Evolutionary conservation across 139 green algal genomes (phyloP).

Genomic region (Trebouxia sp.): DNA sequence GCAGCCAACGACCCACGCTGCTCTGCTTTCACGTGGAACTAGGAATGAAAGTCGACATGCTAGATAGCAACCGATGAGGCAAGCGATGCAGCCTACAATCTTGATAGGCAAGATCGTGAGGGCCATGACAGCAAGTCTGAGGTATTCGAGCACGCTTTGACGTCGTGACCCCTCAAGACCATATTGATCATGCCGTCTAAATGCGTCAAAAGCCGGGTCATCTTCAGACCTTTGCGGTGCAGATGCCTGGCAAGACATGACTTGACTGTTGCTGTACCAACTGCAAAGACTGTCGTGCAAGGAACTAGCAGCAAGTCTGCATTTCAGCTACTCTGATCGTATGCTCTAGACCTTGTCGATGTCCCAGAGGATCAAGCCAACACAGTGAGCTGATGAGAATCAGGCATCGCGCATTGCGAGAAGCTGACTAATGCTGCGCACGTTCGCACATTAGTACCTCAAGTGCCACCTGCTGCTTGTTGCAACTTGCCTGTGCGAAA

Average conservation of each 20-base stretch:
- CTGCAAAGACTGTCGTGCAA: no score
- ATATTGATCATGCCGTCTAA: conserved; percentile 53
- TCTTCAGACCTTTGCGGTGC: background rate
- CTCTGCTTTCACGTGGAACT: conserved; percentile 32
- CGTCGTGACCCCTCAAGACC: conserved; percentile 38
- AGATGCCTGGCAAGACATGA: background rate
- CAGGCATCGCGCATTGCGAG: no score
- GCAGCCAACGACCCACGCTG: conserved; percentile 33
- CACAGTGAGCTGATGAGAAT: no score
- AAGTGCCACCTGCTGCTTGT: no score
- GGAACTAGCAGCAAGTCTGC: no score
- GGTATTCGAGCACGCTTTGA: conserved; percentile 28
- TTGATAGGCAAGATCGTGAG: conserved; percentile 40
- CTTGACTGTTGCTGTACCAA: no score
- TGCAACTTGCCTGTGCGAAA: no score
- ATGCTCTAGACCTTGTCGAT: no score
- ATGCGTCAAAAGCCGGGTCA: conserved; percentile 42
- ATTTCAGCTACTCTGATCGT: no score
- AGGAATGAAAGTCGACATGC: conserved; percentile 38
- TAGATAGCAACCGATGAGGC: conserved; percentile 57
- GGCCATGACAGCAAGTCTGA: conserved; percentile 46
- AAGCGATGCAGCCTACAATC: conserved; percentile 33
- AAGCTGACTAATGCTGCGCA: no score
- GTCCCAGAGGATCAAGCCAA: no score
- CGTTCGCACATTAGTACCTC: no score